Conservation (phyloP, 352 stramenopile genomes). For the Vaucheria bursata region DNA sequence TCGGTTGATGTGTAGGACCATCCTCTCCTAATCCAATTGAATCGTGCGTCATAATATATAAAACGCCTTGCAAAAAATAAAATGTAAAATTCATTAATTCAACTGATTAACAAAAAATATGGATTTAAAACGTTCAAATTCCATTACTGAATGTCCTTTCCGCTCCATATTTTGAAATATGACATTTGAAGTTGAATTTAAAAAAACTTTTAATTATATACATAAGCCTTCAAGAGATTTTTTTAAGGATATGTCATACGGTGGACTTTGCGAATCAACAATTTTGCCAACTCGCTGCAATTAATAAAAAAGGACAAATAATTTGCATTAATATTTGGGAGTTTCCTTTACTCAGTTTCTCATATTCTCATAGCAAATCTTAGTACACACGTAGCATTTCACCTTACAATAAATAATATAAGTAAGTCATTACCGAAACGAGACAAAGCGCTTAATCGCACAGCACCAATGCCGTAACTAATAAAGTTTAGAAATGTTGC, state of each 20-base stretch:
- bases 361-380: constrained; percentile 6
- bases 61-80: constrained; percentile 66
- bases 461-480: constrained; percentile 87
- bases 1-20: constrained; percentile 96
- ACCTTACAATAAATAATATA: no score
- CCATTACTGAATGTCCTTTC: no score
- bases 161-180: no score
- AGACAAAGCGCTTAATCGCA: constrained; percentile 62
- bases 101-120: neutral
- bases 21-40: constrained; percentile 98
- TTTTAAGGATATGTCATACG: no score
- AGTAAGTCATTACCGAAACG: neutral
- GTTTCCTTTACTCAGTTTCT: neutral
- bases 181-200: no score
- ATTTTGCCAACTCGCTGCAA: no score
- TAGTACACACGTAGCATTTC: no score
- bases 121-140: neutral
- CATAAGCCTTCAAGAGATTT: no score
- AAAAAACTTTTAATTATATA: no score
- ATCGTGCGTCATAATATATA: constrained; percentile 99
- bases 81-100: neutral
- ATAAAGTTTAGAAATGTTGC: constrained; percentile 99
- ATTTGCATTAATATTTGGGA: no score
- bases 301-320: no score
- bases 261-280: no score